Base-by-base conservation (phyloP, 2,329 filamentous ascomycete genomes). In the Fusarium nodosum region DNA sequence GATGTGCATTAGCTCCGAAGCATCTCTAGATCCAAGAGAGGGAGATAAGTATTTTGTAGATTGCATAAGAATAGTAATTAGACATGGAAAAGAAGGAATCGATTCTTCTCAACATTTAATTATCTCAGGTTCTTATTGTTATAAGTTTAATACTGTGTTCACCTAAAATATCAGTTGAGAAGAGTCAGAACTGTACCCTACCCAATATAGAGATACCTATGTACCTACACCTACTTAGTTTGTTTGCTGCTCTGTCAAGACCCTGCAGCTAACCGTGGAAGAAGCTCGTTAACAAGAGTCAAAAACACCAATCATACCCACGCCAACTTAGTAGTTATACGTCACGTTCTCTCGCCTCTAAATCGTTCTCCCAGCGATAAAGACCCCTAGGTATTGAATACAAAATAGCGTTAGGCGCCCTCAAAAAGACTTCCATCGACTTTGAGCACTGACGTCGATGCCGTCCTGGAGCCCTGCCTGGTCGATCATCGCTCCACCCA, bases 401-500 rank as follows among this genome's bases (percentile, higher is more conserved):
- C 42, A 61, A 54, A 58, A 41, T 47, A 69, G 22, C 34, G 41
- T 60, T 69, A 71, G 64, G 64, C 66, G 66, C 60, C 60, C 42
- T 64, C 52, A 57, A 56, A 56, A 59, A 52, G 39, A 45, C 39
- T 53, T 67, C n/a, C n/a, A n/a, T n/a, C 56, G 44, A 51, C 39
- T 64, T 63, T 60, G 51, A 73, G 68, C 66, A 74, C 68, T 76
- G 72, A 74, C 72, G 61, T 75, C 60, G 72, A 68, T 66, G 46
- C 42, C 16, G 61, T 47, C 62, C 63, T 62, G 38, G 53, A 70
- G 64, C 73, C 72, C 74, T 71, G 72, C 74, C 74, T 71, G 73
- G 76, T 69, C 73, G 72, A 75, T 77, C 74, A 74, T 77, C 72
- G 63, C 72, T 74, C 68, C 74, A 74, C 64, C n/a, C 66, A 60